A percentile compares a stretch with the other conserved stretches of the same genome.
phyloP scores from a whole-genome alignment of 2,329 filamentous ascomycete species.

The Pseudocercospora pini-densiflorae region DNA sequence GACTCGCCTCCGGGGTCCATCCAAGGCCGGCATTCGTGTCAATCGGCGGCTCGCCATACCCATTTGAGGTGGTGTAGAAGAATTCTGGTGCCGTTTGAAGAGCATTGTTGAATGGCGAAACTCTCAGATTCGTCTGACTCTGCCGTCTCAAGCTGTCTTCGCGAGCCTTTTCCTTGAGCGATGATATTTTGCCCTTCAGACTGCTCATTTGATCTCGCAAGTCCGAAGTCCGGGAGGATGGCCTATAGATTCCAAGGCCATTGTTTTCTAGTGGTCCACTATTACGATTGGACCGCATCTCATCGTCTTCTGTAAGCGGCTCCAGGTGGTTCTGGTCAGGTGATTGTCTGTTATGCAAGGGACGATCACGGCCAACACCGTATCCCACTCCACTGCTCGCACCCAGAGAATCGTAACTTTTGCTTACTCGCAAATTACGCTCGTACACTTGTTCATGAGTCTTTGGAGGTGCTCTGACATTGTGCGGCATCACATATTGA shows the following conservation, averaged over 20 bases:
- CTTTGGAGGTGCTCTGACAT: conserved; percentile 7
- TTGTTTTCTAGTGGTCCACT: conserved; percentile 23
- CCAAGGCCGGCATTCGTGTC: conserved; percentile 33
- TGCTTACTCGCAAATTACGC: conserved; percentile 27
- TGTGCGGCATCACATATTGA: conserved; percentile 15
- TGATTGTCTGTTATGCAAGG: conserved; percentile 43
- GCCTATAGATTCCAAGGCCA: conserved; percentile 59
- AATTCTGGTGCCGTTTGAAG: conserved; percentile 34
- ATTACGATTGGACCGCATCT: conserved; percentile 28
- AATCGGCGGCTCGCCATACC: conserved; percentile 24
- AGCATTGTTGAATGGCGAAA: conserved; percentile 79
- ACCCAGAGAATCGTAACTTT: conserved; percentile 34
- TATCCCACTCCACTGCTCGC: conserved; percentile 18
- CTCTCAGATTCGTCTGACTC: conserved; percentile 75
- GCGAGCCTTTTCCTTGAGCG: conserved; percentile 74
- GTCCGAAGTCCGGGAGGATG: conserved; percentile 72
- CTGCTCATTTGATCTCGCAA: conserved; percentile 85
- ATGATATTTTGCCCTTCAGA: conserved; percentile 83
- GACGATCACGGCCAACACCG: conserved; percentile 25
- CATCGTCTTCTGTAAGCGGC: conserved; percentile 48
- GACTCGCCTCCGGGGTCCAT: conserved; percentile 27
- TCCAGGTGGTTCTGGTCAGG: conserved; percentile 45
- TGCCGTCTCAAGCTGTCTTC: conserved; percentile 78
- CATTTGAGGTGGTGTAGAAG: conserved; percentile 33
- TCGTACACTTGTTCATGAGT: conserved; percentile 20